These are phyloP conservation scores for Castanopsis chinensis DNA, from an alignment of 306 rosid genomes.

Conservation along the genomic window DNA sequence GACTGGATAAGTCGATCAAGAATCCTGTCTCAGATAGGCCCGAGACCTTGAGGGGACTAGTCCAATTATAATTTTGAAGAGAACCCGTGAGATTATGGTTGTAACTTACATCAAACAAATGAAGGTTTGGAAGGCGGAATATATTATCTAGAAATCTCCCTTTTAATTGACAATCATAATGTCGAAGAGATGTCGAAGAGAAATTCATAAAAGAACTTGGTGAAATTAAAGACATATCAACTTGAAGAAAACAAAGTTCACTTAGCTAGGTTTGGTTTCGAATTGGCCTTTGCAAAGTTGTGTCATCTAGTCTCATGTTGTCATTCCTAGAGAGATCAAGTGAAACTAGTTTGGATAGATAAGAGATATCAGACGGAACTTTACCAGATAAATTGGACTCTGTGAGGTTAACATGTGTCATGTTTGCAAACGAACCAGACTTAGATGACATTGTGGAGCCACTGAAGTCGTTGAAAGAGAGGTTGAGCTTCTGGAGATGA, in stretches of 20 bases:
- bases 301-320: background rate
- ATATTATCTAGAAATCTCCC: no score
- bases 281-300: no score
- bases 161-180: no score
- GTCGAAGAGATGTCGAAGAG: no score
- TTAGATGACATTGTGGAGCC: no score
- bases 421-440: background rate
- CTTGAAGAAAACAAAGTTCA: no score
- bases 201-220: no score
- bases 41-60: background rate
- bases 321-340: background rate
- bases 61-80: background rate
- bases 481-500: background rate
- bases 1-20: background rate
- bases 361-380: slow-evolving; percentile 6
- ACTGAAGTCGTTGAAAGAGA: no score
- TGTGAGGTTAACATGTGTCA: background rate
- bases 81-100: no score
- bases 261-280: background rate
- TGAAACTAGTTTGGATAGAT: slow-evolving; percentile 1
- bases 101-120: no score
- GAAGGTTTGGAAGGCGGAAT: no score
- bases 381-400: background rate
- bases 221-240: no score
- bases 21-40: background rate